Base-by-base conservation (phyloP, 768 basidiomycete species). In the Kwoniella sp. region DNA sequence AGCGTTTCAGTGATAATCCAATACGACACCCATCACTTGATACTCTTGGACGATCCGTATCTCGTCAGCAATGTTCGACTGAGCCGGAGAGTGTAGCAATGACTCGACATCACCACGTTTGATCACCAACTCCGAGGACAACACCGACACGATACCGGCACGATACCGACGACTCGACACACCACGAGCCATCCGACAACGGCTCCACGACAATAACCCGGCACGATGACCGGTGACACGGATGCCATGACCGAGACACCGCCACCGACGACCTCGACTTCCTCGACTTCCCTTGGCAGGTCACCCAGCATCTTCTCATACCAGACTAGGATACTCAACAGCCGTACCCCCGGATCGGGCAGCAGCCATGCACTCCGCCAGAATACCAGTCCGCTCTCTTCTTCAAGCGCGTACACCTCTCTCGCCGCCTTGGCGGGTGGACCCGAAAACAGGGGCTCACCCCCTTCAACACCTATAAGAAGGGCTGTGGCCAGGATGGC, bases 261-360 rank as follows among this genome's bases (percentile, higher is more conserved):
- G 67, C 67, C 65, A 64, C 64, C 67, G 55, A 66, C 15, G 58
- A 29, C 52, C 53, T 22, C 38, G 25, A 39, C 45, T 58, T 36
- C 52, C 53, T 22, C 38, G 25, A 39, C 45, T 25, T 37, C 37
- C 17, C 39, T 54, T 10, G 44, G 45, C n/a, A 48, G 50, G 20
- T 69, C 67, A 10, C 67, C 64, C 15, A 59, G 59, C 8, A 69
- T 69, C 20, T 69, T 69, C 42, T 60, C 62, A 5, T 69, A 69
- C 34, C 67, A 66, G 41, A 63, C 67, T 8, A 48, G 67, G 4
- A 51, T 69, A 2, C 62, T 69, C 19, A 52, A 50, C 17, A 50
- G 61, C 28, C 46, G 59, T 3, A 60, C 66, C 2, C 48, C 55
- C 29, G 40, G 44, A 41, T 27, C 46, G 11, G 37, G 41, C 17